Evolutionary conservation across 164 flowering plant species (phyloP).

Genomic region (Macadamia tetraphylla): DNA sequence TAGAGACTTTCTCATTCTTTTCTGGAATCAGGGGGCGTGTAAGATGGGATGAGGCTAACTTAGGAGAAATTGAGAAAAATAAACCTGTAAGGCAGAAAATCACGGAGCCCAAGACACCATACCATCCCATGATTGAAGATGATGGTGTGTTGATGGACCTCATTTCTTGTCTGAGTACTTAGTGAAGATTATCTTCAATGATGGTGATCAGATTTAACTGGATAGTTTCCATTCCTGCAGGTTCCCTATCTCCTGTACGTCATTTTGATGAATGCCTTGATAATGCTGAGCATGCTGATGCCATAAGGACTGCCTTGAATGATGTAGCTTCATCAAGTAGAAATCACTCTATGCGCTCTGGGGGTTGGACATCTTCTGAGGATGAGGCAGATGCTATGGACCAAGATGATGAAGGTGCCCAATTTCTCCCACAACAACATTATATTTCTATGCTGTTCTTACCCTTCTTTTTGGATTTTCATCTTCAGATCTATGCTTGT

Average conservation of each 20-base stretch:
- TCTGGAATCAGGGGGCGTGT: slow-evolving; percentile 52
- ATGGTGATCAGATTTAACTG: neutral
- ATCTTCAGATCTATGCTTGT: neutral
- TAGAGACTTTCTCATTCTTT: slow-evolving; percentile 2
- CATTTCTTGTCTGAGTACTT: neutral
- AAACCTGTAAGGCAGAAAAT: slow-evolving; percentile 99
- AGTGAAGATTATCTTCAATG: neutral
- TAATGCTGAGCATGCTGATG: slow-evolving; percentile 62
- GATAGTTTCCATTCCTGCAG: slow-evolving; percentile 29
- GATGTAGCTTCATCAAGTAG: slow-evolving; percentile 76
- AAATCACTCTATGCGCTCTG: slow-evolving; percentile 17
- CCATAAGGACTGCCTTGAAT: slow-evolving; percentile 60
- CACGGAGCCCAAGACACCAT: slow-evolving; percentile 99
- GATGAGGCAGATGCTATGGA: slow-evolving; percentile 91
- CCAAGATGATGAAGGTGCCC: slow-evolving; percentile 60
- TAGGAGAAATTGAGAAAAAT: slow-evolving; percentile 83
- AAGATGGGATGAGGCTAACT: slow-evolving; percentile 86
- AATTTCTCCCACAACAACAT: neutral
- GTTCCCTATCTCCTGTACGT: slow-evolving; percentile 56
- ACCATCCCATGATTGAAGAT: slow-evolving; percentile 84
- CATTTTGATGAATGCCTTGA: slow-evolving; percentile 42
- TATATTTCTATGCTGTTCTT: neutral
- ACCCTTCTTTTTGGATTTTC: neutral
- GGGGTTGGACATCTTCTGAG: slow-evolving; percentile 91
- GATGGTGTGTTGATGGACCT: slow-evolving; percentile 35